Conservation (phyloP, 345 rosid genomes). For the Draba incana region DNA sequence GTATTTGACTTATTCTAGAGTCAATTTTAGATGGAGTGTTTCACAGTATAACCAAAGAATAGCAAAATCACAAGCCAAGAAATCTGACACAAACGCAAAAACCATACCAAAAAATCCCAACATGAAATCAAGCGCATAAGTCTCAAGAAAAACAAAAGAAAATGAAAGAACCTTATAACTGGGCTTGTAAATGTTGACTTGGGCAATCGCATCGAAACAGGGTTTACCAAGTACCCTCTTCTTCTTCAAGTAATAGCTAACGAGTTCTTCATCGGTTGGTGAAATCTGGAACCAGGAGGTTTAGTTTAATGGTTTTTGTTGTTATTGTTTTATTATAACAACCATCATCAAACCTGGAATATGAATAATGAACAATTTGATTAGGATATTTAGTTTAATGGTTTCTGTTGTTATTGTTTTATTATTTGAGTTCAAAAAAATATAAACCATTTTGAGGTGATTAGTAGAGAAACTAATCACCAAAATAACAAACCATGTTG, state of each 20-base stretch:
- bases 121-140: background rate
- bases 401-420: background rate
- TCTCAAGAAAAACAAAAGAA: no score
- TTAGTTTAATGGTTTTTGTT: no score
- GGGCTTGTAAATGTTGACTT: constrained; percentile 72
- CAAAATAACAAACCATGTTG: background rate
- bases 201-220: constrained; percentile 60
- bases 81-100: background rate
- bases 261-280: constrained; percentile 84
- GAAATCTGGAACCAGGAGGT: constrained; percentile 91
- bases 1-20: no score
- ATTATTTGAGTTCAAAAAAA: no score
- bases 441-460: no score
- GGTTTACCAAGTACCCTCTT: constrained; percentile 60
- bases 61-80: background rate
- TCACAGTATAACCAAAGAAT: background rate
- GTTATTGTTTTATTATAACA: no score
- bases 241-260: constrained; percentile 71
- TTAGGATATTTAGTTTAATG: no score
- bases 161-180: constrained; percentile 86
- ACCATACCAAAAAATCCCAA: background rate
- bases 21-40: no score
- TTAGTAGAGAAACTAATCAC: no score
- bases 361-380: constrained; percentile 36
- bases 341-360: no score